These are phyloP conservation scores for Gypsophila paniculata DNA, from an alignment of 179 eudicot genomes.

Conservation along the genomic window DNA sequence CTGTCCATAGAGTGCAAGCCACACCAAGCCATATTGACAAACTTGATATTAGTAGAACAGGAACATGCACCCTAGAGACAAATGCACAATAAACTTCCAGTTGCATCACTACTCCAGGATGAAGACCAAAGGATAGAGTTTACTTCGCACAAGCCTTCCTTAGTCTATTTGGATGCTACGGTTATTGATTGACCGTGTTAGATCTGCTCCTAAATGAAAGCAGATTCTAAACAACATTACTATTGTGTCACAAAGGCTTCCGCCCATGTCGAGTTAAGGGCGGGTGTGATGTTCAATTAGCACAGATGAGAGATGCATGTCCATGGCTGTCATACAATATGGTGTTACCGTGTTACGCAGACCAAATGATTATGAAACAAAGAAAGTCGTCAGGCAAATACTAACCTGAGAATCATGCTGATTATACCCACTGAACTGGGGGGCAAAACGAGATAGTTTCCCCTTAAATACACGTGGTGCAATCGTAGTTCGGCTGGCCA, in stretches of 20 bases:
- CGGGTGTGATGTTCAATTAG: neutral
- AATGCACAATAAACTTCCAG: neutral
- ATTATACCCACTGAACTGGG: conserved; percentile 97
- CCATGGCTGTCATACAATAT: neutral
- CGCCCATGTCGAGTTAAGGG: too few species aligned
- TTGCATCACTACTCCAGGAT: neutral
- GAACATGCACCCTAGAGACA: neutral
- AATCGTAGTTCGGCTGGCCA: conserved; percentile 62
- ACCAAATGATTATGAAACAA: neutral
- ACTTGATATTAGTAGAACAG: neutral
- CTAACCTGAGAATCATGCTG: conserved; percentile 99
- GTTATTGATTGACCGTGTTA: neutral
- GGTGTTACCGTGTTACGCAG: too few species aligned
- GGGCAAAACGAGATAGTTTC: conserved; percentile 92
- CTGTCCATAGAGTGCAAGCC: neutral
- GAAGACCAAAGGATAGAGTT: neutral
- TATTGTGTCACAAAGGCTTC: too few species aligned
- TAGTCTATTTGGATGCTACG: neutral
- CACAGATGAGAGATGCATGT: neutral
- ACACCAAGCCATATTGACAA: neutral
- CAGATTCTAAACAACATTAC: neutral
- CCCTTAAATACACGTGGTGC: conserved; percentile 90
- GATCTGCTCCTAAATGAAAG: neutral
- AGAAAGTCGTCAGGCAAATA: neutral
- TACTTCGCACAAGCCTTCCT: neutral